Evolutionary conservation across 1,284 basidiomycete genomes (phyloP).

Genomic region (Ustilago loliicola): DNA sequence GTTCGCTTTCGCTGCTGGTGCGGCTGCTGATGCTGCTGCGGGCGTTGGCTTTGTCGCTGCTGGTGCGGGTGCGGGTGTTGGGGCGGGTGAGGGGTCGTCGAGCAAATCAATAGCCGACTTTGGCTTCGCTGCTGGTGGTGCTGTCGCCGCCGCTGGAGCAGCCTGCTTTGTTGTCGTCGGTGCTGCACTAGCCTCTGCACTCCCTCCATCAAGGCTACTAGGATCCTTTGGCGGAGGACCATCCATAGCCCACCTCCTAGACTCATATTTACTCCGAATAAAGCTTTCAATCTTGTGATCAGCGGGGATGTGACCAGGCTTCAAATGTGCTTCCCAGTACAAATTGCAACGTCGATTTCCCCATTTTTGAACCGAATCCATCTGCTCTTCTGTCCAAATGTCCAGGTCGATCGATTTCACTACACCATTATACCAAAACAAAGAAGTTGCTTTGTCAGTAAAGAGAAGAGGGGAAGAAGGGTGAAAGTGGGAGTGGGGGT

Average conservation of each 20-base stretch:
- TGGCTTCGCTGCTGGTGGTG: neutral
- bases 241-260: slow-evolving; percentile 89
- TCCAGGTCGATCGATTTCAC: slow-evolving; percentile 98
- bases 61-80: slow-evolving; percentile 17
- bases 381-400: slow-evolving; percentile 97
- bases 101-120: slow-evolving; percentile 32
- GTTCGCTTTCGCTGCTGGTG: slow-evolving; percentile 62
- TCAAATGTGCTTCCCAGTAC: slow-evolving; percentile 98
- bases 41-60: slow-evolving; percentile 25
- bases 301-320: slow-evolving; percentile 89
- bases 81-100: slow-evolving; percentile 31
- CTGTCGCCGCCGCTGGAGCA: neutral
- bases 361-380: slow-evolving; percentile 85
- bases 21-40: slow-evolving; percentile 9
- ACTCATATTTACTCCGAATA: slow-evolving; percentile 96
- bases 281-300: slow-evolving; percentile 99
- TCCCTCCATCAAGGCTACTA: slow-evolving; percentile 78
- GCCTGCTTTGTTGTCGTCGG: slow-evolving; percentile 1
- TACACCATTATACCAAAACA: slow-evolving; percentile 30
- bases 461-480: neutral
- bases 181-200: slow-evolving; percentile 5
- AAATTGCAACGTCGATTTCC: slow-evolving; percentile 91
- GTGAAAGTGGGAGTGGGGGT: no score
- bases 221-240: slow-evolving; percentile 87
- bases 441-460: neutral